Evolutionary conservation across 169 alveolate species (phyloP).

Genomic region (Plasmodium reichenowi): DNA sequence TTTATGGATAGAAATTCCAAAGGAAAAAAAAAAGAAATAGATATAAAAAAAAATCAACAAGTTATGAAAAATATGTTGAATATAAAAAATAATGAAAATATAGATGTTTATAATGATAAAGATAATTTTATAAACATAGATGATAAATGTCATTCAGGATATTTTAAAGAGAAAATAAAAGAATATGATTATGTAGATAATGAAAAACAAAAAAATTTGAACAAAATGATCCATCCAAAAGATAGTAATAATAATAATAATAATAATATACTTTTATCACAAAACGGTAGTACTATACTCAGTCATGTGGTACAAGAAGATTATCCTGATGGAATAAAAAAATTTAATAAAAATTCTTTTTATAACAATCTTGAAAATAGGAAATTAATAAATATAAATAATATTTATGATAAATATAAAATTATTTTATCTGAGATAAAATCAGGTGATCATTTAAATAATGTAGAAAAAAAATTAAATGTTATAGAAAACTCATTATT

Average conservation of each 20-base stretch:
- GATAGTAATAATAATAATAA: no score
- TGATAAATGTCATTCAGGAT: not conserved
- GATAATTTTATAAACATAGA: conserved; percentile 1
- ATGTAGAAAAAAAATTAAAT: conserved; percentile 35
- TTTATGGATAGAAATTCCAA: not conserved
- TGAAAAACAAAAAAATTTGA: no score
- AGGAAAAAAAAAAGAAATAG: conserved; percentile 1
- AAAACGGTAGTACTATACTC: no score
- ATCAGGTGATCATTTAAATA: conserved; percentile 51
- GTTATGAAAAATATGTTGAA: conserved; percentile 28
- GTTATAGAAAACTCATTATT: conserved; percentile 44
- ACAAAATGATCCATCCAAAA: no score
- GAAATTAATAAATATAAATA: conserved; percentile 17
- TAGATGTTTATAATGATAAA: conserved; percentile 13
- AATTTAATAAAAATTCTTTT: conserved; percentile 4
- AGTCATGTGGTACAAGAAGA: not conserved
- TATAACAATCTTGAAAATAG: conserved; percentile 6
- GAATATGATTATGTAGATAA: not conserved
- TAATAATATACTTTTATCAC: no score
- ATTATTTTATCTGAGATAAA: conserved; percentile 35
- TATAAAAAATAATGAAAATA: not conserved
- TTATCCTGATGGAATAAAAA: not conserved
- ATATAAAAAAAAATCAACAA: conserved; percentile 12
- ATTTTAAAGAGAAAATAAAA: not conserved
- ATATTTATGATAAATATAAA: conserved; percentile 61